A percentile compares a stretch with the other conserved stretches of the same genome.
Evolutionary conservation across 208 protist species (phyloP).

Genomic region (Crithidia fasciculata): DNA sequence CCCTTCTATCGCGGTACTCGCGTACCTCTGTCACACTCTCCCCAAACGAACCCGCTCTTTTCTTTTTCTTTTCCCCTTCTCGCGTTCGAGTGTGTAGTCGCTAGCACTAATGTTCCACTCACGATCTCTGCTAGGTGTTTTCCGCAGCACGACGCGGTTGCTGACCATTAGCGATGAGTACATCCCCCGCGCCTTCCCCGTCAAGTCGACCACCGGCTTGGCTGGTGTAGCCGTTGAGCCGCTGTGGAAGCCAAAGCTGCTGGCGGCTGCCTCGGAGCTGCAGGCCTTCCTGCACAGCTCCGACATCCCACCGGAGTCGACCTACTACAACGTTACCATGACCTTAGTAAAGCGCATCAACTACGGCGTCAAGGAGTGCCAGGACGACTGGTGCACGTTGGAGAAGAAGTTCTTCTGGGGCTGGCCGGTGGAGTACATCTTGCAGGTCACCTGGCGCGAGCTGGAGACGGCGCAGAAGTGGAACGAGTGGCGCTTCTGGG

Average conservation of each 20-base stretch:
- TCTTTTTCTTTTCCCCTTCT: not conserved
- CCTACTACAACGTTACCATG: slow-evolving; percentile 93
- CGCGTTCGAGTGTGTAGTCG: not conserved
- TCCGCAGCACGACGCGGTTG: slow-evolving; percentile 55
- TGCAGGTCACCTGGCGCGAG: slow-evolving; percentile 92
- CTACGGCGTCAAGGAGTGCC: slow-evolving; percentile 86
- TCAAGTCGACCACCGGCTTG: slow-evolving; percentile 90
- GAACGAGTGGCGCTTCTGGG: slow-evolving; percentile 94
- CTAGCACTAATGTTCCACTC: slow-evolving; percentile 23
- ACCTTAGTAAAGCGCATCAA: slow-evolving; percentile 92
- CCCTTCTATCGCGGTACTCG: too few relatives aligned
- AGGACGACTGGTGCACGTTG: slow-evolving; percentile 91
- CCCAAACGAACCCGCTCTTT: not conserved
- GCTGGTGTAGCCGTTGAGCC: slow-evolving; percentile 90
- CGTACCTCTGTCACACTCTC: too few relatives aligned
- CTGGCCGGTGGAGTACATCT: slow-evolving; percentile 92
- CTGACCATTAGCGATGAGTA: slow-evolving; percentile 91
- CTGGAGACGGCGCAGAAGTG: slow-evolving; percentile 93
- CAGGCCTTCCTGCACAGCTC: slow-evolving; percentile 83
- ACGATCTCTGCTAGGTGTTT: slow-evolving; percentile 35
- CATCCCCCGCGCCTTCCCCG: slow-evolving; percentile 91
- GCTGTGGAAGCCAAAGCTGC: slow-evolving; percentile 92
- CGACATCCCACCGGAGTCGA: slow-evolving; percentile 91
- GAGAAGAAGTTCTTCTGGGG: slow-evolving; percentile 93
- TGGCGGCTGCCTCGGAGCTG: slow-evolving; percentile 83